phyloP scores from a whole-genome alignment of 768 basidiomycete genomes.

The Galerina sulciceps region DNA sequence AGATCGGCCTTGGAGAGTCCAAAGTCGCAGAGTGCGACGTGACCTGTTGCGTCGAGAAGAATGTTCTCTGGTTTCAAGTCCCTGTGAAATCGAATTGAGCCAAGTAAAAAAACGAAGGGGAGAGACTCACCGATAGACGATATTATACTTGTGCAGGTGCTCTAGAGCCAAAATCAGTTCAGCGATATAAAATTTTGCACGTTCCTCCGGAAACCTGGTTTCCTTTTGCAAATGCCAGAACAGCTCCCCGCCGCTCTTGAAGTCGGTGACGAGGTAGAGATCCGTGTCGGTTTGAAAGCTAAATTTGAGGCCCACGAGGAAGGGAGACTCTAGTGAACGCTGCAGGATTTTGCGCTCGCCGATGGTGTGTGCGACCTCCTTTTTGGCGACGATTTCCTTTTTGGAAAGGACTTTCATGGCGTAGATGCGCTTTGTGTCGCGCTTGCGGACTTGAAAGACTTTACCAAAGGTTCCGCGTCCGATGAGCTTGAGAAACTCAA shows the following conservation, averaged over 20 bases:
- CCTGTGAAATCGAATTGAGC: constrained; percentile 37
- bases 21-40: constrained; percentile 98
- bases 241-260: constrained; percentile 97
- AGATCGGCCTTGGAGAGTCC: constrained; percentile 97
- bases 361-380: constrained; percentile 99
- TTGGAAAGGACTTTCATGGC: constrained; percentile 99
- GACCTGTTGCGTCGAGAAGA: constrained; percentile 95
- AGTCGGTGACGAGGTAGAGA: constrained; percentile 96
- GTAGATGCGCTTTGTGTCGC: constrained; percentile 97
- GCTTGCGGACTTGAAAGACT: constrained; percentile 98
- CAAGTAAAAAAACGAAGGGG: constrained; percentile 1
- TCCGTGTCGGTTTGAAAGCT: constrained; percentile 96
- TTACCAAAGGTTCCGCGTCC: constrained; percentile 98
- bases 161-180: constrained; percentile 95
- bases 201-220: constrained; percentile 89
- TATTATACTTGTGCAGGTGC: constrained; percentile 97
- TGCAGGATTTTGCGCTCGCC: constrained; percentile 99
- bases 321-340: constrained; percentile 89
- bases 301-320: constrained; percentile 98
- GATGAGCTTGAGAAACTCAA: constrained; percentile 98
- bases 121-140: constrained; percentile 80
- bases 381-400: constrained; percentile 98
- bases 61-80: constrained; percentile 99
- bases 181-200: constrained; percentile 95
- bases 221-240: constrained; percentile 99